Percentiles rank a stretch among this genome's conserved stretches.
Evolutionary conservation across 352 stramenopile species (phyloP).

Genomic region (Phytophthora crassamura): DNA sequence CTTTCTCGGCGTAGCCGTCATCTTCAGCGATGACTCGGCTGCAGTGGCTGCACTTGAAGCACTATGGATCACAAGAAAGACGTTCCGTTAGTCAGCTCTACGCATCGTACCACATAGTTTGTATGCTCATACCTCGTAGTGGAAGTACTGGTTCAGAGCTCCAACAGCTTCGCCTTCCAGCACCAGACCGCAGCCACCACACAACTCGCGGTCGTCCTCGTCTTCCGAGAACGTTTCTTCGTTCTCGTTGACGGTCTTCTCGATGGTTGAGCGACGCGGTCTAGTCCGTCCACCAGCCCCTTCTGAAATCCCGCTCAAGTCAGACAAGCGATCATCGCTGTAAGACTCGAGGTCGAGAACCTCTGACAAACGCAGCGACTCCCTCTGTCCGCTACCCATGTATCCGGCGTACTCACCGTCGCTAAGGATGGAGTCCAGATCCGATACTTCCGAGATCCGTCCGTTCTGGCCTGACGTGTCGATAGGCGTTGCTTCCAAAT

Average conservation of each 20-base stretch:
- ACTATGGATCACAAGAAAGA: slow-evolving; percentile 40
- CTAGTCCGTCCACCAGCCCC: slow-evolving; percentile 31
- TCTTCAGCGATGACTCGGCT: slow-evolving; percentile 74
- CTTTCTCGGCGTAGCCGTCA: slow-evolving; percentile 84
- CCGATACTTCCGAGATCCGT: slow-evolving; percentile 70
- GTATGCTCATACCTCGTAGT: slow-evolving; percentile 64
- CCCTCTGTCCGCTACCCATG: slow-evolving; percentile 52
- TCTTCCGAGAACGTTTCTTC: slow-evolving; percentile 64
- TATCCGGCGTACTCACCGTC: slow-evolving; percentile 74
- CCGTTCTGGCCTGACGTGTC: slow-evolving; percentile 48
- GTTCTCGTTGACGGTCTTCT: slow-evolving; percentile 41
- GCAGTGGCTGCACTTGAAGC: slow-evolving; percentile 87
- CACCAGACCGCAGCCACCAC: slow-evolving; percentile 69
- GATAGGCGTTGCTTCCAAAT: slow-evolving; percentile 56
- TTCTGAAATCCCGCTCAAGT: slow-evolving; percentile 67
- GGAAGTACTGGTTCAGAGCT: slow-evolving; percentile 85
- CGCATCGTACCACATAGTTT: not conserved
- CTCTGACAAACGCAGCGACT: slow-evolving; percentile 79
- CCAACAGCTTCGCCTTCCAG: slow-evolving; percentile 83
- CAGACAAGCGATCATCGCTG: slow-evolving; percentile 54
- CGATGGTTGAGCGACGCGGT: slow-evolving; percentile 36
- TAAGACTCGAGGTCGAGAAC: slow-evolving; percentile 79
- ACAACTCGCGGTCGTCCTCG: slow-evolving; percentile 76
- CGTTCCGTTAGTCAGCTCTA: not conserved
- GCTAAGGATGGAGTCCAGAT: slow-evolving; percentile 64